Conservation (phyloP, 495 filamentous ascomycete species). For the Chaetomidium leptoderma region DNA sequence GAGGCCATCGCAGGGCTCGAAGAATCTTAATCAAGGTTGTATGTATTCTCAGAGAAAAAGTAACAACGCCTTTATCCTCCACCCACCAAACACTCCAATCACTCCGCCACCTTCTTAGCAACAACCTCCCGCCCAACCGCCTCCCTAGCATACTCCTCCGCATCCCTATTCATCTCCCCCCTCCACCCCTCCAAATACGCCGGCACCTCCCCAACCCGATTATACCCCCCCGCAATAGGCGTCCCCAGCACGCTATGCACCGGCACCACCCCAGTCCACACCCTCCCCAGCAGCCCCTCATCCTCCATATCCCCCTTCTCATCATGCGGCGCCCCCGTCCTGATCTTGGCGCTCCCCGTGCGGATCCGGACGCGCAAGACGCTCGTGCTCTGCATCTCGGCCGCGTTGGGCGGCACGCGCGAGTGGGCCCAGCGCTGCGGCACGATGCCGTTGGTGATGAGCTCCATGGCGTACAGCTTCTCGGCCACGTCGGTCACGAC, state of each 20-base stretch:
- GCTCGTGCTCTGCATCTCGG: constrained; percentile 73
- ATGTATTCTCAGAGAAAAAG: no score
- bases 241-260: constrained; percentile 61
- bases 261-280: constrained; percentile 86
- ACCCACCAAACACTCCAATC: not conserved
- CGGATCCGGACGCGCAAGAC: constrained; percentile 67
- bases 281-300: constrained; percentile 52
- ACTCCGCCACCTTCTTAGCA: constrained; percentile 26
- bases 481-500: constrained; percentile 64
- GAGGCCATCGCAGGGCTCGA: no score
- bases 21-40: no score
- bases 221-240: constrained; percentile 62
- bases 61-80: no score
- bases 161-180: constrained; percentile 49
- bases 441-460: constrained; percentile 74
- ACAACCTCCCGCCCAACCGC: constrained; percentile 36
- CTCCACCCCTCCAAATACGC: constrained; percentile 59
- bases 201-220: constrained; percentile 57
- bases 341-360: constrained; percentile 74
- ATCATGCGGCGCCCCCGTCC: constrained; percentile 64
- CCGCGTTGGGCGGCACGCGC: constrained; percentile 64
- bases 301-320: constrained; percentile 64
- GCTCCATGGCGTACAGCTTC: constrained; percentile 77
- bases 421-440: constrained; percentile 64
- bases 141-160: constrained; percentile 49